Base-by-base conservation (phyloP, 2,329 filamentous ascomycete genomes). In the Amauroascus niger region DNA sequence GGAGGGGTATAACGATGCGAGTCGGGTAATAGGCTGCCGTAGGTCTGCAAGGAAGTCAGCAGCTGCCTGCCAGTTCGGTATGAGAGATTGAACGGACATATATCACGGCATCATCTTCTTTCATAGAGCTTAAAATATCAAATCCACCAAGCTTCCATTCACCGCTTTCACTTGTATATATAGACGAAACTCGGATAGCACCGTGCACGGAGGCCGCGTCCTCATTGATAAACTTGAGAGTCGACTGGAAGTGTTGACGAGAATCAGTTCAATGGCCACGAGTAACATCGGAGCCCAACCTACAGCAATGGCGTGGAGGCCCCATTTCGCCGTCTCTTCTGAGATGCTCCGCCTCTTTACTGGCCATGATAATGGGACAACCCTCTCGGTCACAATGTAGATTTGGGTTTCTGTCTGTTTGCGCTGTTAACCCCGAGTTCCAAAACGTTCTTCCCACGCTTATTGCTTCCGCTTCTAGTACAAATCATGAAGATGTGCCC, bases 111-210 rank as follows among this genome's bases (percentile, higher is more conserved):
- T 97, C 88, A 57, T 97, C 90, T 54, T 97, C 93, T 64, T 96
- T 97, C 72, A 97, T 84, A 35, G 86, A 96, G 71, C 90, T 97
- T 55, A 97, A 70, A 4, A 95, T 80, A 61, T 98, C 93, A 61
- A 98, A 95, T 0, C 93, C 93, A 18, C 86, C 90, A 1, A 98
- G 74, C 65, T 94, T 97, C 93, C 93, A 98, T 71, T 98, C 93
- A 55, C 93, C 93, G 65, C 93, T 96, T 66, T 97, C 91, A 57
- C 88, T 89, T 3, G 88, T 93, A 69, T 90, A 98, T 59, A 98
- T 78, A 0, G 91, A 95, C 0, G 87, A 86, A 18, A 87, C 86
- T 58, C 87, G 83, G 50, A 98, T 75, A 63, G 82, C 88, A 47
- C 90, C 93, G 64, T 98, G 93, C 49, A 98, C 86, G 0, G 90